Base-by-base conservation (phyloP, 163 green algal genomes). In the Prototheca stagnorum region DNA sequence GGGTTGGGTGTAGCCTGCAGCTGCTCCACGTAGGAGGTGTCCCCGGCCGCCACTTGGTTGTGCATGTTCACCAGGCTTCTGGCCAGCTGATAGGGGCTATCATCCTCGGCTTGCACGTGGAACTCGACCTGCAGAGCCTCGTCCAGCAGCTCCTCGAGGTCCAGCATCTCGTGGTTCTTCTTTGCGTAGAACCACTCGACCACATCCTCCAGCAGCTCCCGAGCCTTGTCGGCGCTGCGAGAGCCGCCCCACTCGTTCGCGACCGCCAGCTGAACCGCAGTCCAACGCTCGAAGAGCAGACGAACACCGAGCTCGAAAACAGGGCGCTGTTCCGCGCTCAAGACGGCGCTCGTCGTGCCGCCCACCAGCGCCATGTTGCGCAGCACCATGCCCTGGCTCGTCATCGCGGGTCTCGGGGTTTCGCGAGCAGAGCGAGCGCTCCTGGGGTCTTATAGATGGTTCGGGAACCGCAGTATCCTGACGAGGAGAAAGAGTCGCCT, bases 161-260 rank as follows among this genome's bases (percentile, higher is more conserved):
- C 82, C 35, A 82, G 73, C 17, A 59, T 65, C 27, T 85, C 84
- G 47, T 85, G 79, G 60, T 89, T 80, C 54, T 80, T 87, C 9
- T 68, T 67, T 3, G 50, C 62, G 52, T 84, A 85, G 35, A 93
- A 93, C 81, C 81, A 95, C 1, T 73, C 28, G 7, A 92, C 31
- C 3, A 83, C 64, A 7, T 95, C 78, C 5, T 73, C 42, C 27
- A 77, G 62, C 8, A 93, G 47, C 9, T 67, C 49, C 16, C 82
- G 35, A 14, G 73, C 82, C 51, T 94, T 95, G 11, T 82, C 64
- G 3, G 17, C 40, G 44, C 75, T 90, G 35, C 72, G 51, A 29
- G 44, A 40, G 0, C 85, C 85, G 1, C 85, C 85, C 85, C 85
- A 95, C 46, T 84, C 57, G 34, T 93, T 84, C 35, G 85, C 69